phyloP scores from a whole-genome alignment of 805 yeast genomes.

The Naumovozyma dairenensis region DNA sequence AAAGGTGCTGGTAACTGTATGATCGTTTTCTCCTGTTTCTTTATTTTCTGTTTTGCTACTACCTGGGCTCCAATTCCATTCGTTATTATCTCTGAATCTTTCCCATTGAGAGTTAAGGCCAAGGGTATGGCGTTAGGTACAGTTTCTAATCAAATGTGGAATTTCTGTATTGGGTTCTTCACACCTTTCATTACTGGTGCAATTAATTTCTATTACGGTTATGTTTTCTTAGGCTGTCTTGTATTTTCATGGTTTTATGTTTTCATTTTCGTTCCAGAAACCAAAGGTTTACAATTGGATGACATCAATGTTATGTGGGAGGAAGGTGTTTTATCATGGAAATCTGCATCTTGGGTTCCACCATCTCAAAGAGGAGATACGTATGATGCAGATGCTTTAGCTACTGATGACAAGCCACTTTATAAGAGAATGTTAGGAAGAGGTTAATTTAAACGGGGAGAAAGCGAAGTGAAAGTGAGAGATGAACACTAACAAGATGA shows the following conservation, averaged over 20 bases:
- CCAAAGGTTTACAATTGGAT: conserved; percentile 67
- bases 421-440: conserved; percentile 7
- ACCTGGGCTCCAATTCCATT: conserved; percentile 66
- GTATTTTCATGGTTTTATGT: conserved; percentile 46
- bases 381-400: conserved; percentile 8
- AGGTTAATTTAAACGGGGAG: too few species aligned
- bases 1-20: conserved; percentile 29
- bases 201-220: conserved; percentile 60
- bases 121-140: conserved; percentile 44
- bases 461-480: too few species aligned
- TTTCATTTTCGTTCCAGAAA: conserved; percentile 58
- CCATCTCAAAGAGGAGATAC: conserved; percentile 23
- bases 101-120: conserved; percentile 59
- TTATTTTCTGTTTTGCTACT: conserved; percentile 56
- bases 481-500: too few species aligned
- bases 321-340: conserved; percentile 31
- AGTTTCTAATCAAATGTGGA: conserved; percentile 54
- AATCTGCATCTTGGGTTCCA: conserved; percentile 40
- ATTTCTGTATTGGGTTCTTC: conserved; percentile 52
- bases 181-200: conserved; percentile 56
- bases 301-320: conserved; percentile 54
- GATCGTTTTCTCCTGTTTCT: conserved; percentile 34
- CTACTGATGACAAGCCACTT: conserved; percentile 12
- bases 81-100: conserved; percentile 55
- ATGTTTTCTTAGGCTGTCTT: conserved; percentile 44